Evolutionary conservation across 441 rosid species (phyloP), one percentile per base, ranked within the genome.

Genomic region (Geranium incanum): DNA sequence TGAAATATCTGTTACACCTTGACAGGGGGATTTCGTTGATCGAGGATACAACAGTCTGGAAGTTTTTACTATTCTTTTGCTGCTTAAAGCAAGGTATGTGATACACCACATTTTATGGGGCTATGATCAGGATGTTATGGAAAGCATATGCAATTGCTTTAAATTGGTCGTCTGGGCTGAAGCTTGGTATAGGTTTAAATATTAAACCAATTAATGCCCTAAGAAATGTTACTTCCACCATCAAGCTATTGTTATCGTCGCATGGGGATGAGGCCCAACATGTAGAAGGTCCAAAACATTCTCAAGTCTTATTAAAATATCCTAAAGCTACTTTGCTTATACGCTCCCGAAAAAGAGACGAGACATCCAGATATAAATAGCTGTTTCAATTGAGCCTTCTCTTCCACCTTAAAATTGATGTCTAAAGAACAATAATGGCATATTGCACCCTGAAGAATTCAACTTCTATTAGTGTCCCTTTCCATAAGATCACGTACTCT

Each of bases 41-140:
- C 89, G 98, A 74, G 99, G 99, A 76, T 93, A 95, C 82, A 95
- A 95, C 80, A 95, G 97, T 79, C 98, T 95, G 80, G 99, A 95
- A 87, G 99, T 95, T 74, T 95, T 95, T 80, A 87, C 90, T 55
- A 93, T 95, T 85, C 98, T 95, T 82, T 83, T 95, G 85, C 99
- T 95, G 78, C 97, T 95, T 72, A 95, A 95, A 88, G 98, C 98
- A 72, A 95, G 99, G 99, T 91, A 82, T 70, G 62, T 23, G 55
- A 62, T 11, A 2, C 8, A 5, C 21, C 60, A 1, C 15, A 55
- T 18, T 16, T 28, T 28, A 28, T 28, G 33, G 33, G 33, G 33
- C 1, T 55, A 16, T 15, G 21, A 2, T 16, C 65, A 60, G 21
- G 33, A 19, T 60, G 65, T 16, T 45, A 45, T 45, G 52, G 11